Conservation (phyloP, 2,329 filamentous ascomycete genomes). For the Cladosporium sphaerospermum region DNA sequence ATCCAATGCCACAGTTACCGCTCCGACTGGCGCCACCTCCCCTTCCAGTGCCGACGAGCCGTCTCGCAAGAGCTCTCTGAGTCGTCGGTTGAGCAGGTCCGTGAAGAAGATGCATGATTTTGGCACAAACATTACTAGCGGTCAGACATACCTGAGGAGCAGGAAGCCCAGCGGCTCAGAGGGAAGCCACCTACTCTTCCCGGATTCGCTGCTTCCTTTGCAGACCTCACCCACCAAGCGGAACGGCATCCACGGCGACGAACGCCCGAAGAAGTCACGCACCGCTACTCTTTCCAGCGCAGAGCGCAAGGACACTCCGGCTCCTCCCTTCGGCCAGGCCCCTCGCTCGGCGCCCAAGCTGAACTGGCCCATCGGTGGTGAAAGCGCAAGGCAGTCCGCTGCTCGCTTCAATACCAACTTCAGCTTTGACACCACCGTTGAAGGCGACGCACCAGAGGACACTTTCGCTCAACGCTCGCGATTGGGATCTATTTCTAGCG, state of each 20-base stretch:
- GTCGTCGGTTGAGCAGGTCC: conserved; percentile 5
- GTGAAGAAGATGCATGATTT: conserved; percentile 12
- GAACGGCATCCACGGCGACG: conserved; percentile 19
- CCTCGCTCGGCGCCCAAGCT: conserved; percentile 16
- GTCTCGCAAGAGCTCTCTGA: conserved; percentile 7
- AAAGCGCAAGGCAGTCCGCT: conserved; percentile 27
- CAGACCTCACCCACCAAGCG: conserved; percentile 28
- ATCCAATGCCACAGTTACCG: neutral
- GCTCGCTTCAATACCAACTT: conserved; percentile 20
- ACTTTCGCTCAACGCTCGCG: conserved; percentile 19
- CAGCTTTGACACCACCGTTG: conserved; percentile 2
- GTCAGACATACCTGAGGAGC: conserved; percentile 4
- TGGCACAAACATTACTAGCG: conserved; percentile 6
- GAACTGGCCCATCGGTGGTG: conserved; percentile 23
- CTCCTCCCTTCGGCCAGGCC: conserved; percentile 18
- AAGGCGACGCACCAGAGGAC: conserved; percentile 16
- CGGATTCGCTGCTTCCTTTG: conserved; percentile 2
- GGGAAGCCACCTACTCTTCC: neutral
- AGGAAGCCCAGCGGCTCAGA: conserved; percentile 4
- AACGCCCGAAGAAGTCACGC: conserved; percentile 25
- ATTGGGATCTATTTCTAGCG: conserved; percentile 27
- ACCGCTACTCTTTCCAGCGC: conserved; percentile 12
- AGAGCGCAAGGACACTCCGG: conserved; percentile 30
- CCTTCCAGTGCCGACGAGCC: neutral
- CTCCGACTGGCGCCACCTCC: neutral